Percentiles rank a stretch among this genome's conserved stretches.
phyloP scores from a whole-genome alignment of 2,329 filamentous ascomycete species.

The Parascedosporium putredinis region DNA sequence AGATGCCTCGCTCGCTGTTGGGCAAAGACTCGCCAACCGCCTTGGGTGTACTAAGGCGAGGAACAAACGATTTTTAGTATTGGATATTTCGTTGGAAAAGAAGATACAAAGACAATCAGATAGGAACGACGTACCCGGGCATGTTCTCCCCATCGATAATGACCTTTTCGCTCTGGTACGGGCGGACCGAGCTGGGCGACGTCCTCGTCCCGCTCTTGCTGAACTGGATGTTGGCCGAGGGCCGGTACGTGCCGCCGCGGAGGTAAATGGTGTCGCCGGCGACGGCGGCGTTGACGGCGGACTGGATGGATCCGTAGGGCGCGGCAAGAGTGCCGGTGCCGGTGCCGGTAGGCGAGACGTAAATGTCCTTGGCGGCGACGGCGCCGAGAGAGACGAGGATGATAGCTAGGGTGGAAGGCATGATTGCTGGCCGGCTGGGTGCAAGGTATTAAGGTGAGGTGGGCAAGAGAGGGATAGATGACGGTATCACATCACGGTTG shows the following conservation, averaged over 20 bases:
- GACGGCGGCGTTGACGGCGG: conserved; percentile 31
- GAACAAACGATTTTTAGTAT: neutral
- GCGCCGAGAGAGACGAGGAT: too few relatives aligned
- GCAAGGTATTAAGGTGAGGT: too few relatives aligned
- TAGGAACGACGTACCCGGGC: conserved; percentile 19
- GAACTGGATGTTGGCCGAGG: conserved; percentile 36
- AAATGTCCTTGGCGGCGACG: conserved; percentile 29
- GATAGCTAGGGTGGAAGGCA: too few relatives aligned
- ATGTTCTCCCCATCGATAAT: conserved; percentile 32
- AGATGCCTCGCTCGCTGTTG: conserved; percentile 28
- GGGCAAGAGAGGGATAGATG: too few relatives aligned
- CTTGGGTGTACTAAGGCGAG: conserved; percentile 24
- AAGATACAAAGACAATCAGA: too few relatives aligned
- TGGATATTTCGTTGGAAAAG: neutral
- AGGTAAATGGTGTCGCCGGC: conserved; percentile 36
- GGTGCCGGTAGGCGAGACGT: conserved; percentile 32
- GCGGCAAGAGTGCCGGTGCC: conserved; percentile 27
- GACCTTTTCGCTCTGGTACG: conserved; percentile 30
- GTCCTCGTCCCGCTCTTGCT: conserved; percentile 29
- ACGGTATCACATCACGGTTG: too few relatives aligned
- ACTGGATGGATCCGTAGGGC: conserved; percentile 35
- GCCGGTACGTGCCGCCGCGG: conserved; percentile 34
- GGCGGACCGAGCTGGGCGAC: conserved; percentile 28
- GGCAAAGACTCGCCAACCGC: conserved; percentile 26
- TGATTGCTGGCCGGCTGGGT: too few relatives aligned